phyloP scores from a whole-genome alignment of 805 yeast genomes.

The Wickerhamiella azyma region DNA sequence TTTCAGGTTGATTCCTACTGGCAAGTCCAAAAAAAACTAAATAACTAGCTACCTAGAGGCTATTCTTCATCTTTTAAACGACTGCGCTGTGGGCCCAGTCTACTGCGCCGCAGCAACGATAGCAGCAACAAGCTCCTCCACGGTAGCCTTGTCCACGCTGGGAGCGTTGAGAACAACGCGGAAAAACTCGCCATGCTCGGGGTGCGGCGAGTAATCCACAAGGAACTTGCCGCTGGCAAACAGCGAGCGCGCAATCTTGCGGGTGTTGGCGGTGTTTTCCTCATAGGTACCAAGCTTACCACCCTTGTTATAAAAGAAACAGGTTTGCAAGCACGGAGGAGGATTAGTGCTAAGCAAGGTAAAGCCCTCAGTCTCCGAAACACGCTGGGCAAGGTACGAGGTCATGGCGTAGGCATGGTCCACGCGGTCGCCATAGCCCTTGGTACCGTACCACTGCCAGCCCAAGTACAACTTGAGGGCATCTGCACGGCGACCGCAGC shows the following conservation, averaged over 20 bases:
- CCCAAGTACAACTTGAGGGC: constrained; percentile 63
- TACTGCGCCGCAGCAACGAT: constrained; percentile 21
- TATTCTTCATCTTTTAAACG: too few species aligned
- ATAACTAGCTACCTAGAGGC: too few species aligned
- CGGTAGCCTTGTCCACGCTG: constrained; percentile 30
- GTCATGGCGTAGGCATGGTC: constrained; percentile 62
- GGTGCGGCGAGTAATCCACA: constrained; percentile 64
- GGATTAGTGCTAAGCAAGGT: constrained; percentile 40
- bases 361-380: constrained; percentile 34
- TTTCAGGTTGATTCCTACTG: constrained; percentile 6
- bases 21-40: background rate
- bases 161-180: constrained; percentile 77
- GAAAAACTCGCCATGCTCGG: constrained; percentile 61
- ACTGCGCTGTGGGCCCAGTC: too few species aligned
- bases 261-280: constrained; percentile 41
- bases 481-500: constrained; percentile 80
- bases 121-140: constrained; percentile 33
- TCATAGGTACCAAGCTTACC: constrained; percentile 24
- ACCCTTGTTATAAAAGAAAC: constrained; percentile 54
- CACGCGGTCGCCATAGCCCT: constrained; percentile 51
- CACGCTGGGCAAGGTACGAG: constrained; percentile 40
- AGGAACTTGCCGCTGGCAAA: constrained; percentile 54
- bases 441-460: constrained; percentile 65
- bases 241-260: constrained; percentile 45
- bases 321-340: constrained; percentile 72